Percentiles rank a stretch among this genome's conserved stretches.
Conservation (phyloP, 2,329 filamentous ascomycete genomes). For the Fonsecaea pugnacius region DNA sequence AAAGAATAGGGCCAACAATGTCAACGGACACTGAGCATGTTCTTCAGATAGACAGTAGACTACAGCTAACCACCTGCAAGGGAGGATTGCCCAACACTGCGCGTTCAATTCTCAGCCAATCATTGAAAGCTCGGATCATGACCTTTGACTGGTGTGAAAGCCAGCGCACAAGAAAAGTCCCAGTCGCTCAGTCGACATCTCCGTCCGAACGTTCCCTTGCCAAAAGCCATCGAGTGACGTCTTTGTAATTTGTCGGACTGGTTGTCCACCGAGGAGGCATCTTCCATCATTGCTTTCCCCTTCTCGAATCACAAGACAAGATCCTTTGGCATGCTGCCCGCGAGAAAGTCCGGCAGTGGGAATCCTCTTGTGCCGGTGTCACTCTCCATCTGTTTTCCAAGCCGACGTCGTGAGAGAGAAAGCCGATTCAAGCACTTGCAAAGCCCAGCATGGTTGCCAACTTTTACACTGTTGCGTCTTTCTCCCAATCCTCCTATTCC, state of each 20-base stretch:
- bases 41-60: slow-evolving; percentile 8
- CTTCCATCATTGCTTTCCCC: neutral
- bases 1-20: neutral
- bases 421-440: neutral
- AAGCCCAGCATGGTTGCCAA: neutral
- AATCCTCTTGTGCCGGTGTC: neutral
- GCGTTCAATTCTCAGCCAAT: neutral
- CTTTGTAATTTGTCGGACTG: neutral
- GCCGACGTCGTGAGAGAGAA: neutral
- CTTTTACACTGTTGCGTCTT: neutral
- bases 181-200: neutral
- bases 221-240: neutral
- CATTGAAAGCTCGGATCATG: neutral
- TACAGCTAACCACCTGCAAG: slow-evolving; percentile 1
- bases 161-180: neutral
- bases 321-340: neutral
- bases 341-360: neutral
- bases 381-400: neutral
- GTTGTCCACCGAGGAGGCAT: neutral
- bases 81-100: neutral
- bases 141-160: neutral
- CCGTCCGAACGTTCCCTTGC: neutral
- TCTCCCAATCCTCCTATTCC: slow-evolving; percentile 12
- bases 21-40: slow-evolving; percentile 8
- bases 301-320: neutral